A percentile compares a stretch with the other conserved stretches of the same genome.
Evolutionary conservation across 2,329 filamentous ascomycete species (phyloP).

Genomic region (Plenodomus tracheiphilus): DNA sequence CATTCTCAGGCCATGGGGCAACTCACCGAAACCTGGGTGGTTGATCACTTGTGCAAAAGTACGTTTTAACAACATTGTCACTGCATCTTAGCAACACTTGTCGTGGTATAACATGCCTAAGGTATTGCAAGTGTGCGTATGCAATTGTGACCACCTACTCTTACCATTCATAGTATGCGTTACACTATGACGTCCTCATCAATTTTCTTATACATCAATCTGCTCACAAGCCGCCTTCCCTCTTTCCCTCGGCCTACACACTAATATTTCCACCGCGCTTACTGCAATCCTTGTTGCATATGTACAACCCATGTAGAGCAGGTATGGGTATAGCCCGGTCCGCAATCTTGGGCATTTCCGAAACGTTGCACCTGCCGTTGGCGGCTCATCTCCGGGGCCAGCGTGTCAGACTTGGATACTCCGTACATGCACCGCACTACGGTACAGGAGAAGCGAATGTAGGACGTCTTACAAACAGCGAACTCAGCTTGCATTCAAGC

Average conservation of each 20-base stretch:
- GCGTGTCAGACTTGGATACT: neutral
- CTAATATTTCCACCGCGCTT: neutral
- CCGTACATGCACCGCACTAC: neutral
- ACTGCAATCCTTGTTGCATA: neutral
- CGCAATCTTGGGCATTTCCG: neutral
- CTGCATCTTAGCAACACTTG: too few species aligned
- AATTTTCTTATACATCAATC: too few species aligned
- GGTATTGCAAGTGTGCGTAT: too few species aligned
- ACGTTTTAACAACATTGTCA: too few species aligned
- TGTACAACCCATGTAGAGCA: neutral
- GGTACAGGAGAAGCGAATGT: neutral
- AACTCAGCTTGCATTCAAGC: neutral
- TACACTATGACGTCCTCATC: too few species aligned
- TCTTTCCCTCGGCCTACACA: neutral
- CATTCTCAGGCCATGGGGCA: too few species aligned
- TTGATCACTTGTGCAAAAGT: too few species aligned
- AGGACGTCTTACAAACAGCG: neutral
- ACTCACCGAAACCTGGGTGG: too few species aligned
- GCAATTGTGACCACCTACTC: too few species aligned
- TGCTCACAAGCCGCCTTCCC: too few species aligned
- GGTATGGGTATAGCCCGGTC: neutral
- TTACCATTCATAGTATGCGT: too few species aligned
- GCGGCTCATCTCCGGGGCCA: neutral
- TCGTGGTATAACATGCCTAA: too few species aligned
- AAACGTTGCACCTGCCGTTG: neutral